Conservation (phyloP, 2,329 filamentous ascomycete genomes). For the Lasiodiplodia theobromae region DNA sequence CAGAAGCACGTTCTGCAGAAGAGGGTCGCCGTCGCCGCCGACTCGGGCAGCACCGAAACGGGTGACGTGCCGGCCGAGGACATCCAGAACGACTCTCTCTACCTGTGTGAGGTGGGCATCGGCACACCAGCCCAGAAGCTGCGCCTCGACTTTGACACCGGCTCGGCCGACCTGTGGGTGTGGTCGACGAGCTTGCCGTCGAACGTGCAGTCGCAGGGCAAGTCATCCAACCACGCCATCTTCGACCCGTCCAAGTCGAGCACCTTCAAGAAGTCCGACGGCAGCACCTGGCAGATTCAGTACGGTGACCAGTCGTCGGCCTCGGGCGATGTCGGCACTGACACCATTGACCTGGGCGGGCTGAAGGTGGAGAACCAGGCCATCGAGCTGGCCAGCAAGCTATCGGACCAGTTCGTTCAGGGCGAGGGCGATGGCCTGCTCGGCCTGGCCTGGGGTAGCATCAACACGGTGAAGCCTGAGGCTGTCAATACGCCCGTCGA, state of each 20-base stretch:
- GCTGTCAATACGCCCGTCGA: constrained; percentile 69
- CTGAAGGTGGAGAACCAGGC: constrained; percentile 67
- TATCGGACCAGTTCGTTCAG: constrained; percentile 65
- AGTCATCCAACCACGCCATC: constrained; percentile 53
- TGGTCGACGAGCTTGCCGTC: constrained; percentile 61
- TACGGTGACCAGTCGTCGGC: constrained; percentile 75
- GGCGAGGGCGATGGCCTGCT: constrained; percentile 69
- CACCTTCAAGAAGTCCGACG: constrained; percentile 61
- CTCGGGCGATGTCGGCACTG: constrained; percentile 69
- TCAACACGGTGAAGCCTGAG: constrained; percentile 67
- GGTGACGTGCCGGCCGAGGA: constrained; percentile 67
- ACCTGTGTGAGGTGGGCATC: constrained; percentile 69
- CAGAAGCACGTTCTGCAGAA: constrained; percentile 58
- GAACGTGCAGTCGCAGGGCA: constrained; percentile 40
- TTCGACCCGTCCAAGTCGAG: constrained; percentile 68
- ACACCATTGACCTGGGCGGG: constrained; percentile 68
- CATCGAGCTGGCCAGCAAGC: constrained; percentile 67
- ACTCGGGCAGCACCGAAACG: constrained; percentile 39
- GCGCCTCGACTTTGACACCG: constrained; percentile 71
- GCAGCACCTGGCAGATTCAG: constrained; percentile 68
- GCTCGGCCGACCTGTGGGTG: constrained; percentile 65
- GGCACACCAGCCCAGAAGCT: constrained; percentile 68
- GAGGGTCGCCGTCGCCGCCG: constrained; percentile 37
- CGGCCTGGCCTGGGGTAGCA: constrained; percentile 69
- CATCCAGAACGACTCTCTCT: constrained; percentile 71